A percentile compares a stretch with the other conserved stretches of the same genome.
Evolutionary conservation across 2,329 filamentous ascomycete species (phyloP).

Genomic region (Escovopsis sp.): DNA sequence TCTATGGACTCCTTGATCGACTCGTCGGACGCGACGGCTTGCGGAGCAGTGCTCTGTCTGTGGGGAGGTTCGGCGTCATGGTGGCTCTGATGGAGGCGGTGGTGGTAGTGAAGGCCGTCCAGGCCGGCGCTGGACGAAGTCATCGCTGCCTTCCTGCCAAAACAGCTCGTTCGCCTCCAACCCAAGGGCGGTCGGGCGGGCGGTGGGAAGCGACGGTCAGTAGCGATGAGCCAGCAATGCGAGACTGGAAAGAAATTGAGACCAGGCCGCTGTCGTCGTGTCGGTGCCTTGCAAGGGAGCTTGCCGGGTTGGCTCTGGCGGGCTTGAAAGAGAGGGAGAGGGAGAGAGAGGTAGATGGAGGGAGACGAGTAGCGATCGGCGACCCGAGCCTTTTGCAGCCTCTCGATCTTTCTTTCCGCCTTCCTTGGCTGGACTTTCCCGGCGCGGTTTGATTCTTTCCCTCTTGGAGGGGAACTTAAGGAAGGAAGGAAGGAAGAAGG

Average conservation of each 20-base stretch:
- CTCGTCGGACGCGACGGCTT: background rate
- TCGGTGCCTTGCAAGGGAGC: background rate
- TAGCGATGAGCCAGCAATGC: too few species aligned
- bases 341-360: too few species aligned
- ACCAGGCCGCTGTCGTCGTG: too few species aligned
- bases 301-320: background rate
- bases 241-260: too few species aligned
- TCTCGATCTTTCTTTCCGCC: background rate
- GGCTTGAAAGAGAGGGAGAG: too few species aligned
- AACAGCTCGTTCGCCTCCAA: constrained; percentile 42
- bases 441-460: background rate
- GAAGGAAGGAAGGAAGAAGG: too few species aligned
- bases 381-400: constrained; percentile 4
- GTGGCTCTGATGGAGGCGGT: constrained; percentile 5
- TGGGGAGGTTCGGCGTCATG: constrained; percentile 2
- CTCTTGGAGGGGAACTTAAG: constrained; percentile 5
- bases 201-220: background rate
- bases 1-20: background rate
- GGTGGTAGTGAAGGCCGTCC: constrained; percentile 10
- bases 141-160: constrained; percentile 39
- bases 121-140: constrained; percentile 40
- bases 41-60: background rate
- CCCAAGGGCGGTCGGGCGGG: background rate
- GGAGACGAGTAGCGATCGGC: background rate
- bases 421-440: background rate